phyloP scores from a whole-genome alignment of 2,329 filamentous ascomycete species.

The Xylaria multiplex region DNA sequence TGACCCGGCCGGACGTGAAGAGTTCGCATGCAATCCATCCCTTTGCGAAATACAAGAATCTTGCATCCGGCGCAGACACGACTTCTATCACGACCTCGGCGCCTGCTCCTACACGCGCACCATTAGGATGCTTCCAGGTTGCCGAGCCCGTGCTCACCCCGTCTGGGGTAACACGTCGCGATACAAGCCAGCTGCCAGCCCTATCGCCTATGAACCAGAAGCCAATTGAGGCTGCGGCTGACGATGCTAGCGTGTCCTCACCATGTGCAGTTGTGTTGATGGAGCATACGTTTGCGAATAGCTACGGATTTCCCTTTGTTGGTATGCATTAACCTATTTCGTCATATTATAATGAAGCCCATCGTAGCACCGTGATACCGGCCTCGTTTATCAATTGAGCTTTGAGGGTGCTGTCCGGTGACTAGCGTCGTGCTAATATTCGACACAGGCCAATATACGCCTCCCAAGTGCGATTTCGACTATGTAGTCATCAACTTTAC shows the following conservation, averaged over 20 bases:
- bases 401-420: background rate
- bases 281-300: conserved; percentile 75
- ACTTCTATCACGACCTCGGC: conserved; percentile 28
- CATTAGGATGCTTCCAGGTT: conserved; percentile 74
- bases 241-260: conserved; percentile 42
- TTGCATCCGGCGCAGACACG: conserved; percentile 23
- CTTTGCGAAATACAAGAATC: conserved; percentile 40
- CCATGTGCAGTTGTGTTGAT: conserved; percentile 70
- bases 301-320: conserved; percentile 78
- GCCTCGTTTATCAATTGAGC: background rate
- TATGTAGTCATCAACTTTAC: conserved; percentile 81
- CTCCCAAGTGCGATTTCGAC: conserved; percentile 76
- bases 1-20: conserved; percentile 36
- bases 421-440: conserved; percentile 20
- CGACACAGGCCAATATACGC: conserved; percentile 67
- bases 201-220: conserved; percentile 35
- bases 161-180: conserved; percentile 52
- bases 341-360: too few relatives aligned
- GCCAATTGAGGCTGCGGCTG: conserved; percentile 35
- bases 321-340: conserved; percentile 56
- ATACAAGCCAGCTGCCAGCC: conserved; percentile 47
- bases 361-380: background rate
- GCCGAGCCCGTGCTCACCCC: conserved; percentile 71
- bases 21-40: conserved; percentile 37
- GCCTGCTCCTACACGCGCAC: conserved; percentile 31